Percentiles rank a stretch among this genome's conserved stretches.
phyloP scores from a whole-genome alignment of 768 basidiomycete genomes.

The Pisolithus sp. region DNA sequence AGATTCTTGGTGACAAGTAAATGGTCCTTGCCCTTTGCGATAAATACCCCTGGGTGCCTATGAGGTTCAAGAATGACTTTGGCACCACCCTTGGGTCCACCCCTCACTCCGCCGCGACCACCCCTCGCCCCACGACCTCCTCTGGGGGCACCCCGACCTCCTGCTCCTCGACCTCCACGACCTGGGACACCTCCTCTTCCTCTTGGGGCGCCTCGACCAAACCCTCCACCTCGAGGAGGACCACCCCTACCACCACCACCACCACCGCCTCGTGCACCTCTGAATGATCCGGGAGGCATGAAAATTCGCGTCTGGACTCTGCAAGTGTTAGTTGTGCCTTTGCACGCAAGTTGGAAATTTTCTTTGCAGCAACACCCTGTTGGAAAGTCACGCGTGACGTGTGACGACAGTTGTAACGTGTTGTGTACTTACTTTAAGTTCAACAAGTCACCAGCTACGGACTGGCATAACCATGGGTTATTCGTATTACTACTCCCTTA shows the following conservation, averaged over 20 bases:
- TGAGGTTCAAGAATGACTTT: conserved; percentile 94
- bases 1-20: conserved; percentile 97
- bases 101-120: conserved; percentile 56
- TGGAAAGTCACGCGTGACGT: neutral
- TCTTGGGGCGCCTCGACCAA: conserved; percentile 32
- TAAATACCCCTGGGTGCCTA: conserved; percentile 89
- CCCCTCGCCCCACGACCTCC: conserved; percentile 42
- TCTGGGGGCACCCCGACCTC: conserved; percentile 35
- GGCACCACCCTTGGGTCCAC: conserved; percentile 74
- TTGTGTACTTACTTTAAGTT: neutral
- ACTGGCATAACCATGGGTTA: conserved; percentile 19
- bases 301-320: conserved; percentile 16
- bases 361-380: neutral
- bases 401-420: neutral
- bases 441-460: no score
- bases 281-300: neutral
- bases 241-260: conserved; percentile 31
- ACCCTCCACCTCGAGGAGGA: conserved; percentile 27
- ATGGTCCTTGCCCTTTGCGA: conserved; percentile 96
- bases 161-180: conserved; percentile 32
- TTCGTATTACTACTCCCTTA: conserved; percentile 63
- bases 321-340: conserved; percentile 22
- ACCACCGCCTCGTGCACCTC: conserved; percentile 26
- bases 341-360: neutral
- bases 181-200: conserved; percentile 33